Evolutionary conservation across 2,329 filamentous ascomycete genomes (phyloP).

Genomic region (Botryosphaeria agaves): DNA sequence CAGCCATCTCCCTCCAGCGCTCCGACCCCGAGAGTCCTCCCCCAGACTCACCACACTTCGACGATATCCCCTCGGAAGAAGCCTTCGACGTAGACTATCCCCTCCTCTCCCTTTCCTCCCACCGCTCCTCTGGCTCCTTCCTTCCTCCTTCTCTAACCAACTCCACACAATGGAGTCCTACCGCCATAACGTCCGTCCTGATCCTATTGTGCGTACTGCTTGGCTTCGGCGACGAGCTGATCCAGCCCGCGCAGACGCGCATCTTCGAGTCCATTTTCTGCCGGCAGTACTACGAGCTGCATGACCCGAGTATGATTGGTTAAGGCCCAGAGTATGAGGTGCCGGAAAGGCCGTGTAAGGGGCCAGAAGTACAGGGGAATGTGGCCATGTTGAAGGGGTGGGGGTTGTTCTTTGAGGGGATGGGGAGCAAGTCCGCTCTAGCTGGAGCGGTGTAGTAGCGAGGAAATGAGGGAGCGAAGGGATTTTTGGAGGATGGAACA

Average conservation of each 20-base stretch:
- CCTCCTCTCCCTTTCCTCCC: too few species aligned
- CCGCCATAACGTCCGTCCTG: constrained; percentile 9
- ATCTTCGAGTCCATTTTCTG: constrained; percentile 39
- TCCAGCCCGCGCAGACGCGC: constrained; percentile 26
- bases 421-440: too few species aligned
- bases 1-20: too few species aligned
- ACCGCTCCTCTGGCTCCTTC: too few species aligned
- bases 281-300: constrained; percentile 27
- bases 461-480: too few species aligned
- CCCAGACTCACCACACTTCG: too few species aligned
- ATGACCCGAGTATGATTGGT: constrained; percentile 13
- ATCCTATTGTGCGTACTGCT: constrained; percentile 25
- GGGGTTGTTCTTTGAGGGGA: constrained; percentile 26
- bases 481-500: too few species aligned
- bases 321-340: constrained; percentile 9
- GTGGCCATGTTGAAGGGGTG: constrained; percentile 36
- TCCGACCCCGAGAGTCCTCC: too few species aligned
- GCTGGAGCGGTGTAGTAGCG: too few species aligned
- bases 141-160: too few species aligned
- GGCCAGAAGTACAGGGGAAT: constrained; percentile 29
- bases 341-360: constrained; percentile 31
- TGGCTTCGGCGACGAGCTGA: constrained; percentile 23
- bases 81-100: too few species aligned
- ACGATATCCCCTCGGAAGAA: too few species aligned
- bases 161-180: background rate